phyloP scores from a whole-genome alignment of 2,329 filamentous ascomycete species.

The Verticillium dahliae region DNA sequence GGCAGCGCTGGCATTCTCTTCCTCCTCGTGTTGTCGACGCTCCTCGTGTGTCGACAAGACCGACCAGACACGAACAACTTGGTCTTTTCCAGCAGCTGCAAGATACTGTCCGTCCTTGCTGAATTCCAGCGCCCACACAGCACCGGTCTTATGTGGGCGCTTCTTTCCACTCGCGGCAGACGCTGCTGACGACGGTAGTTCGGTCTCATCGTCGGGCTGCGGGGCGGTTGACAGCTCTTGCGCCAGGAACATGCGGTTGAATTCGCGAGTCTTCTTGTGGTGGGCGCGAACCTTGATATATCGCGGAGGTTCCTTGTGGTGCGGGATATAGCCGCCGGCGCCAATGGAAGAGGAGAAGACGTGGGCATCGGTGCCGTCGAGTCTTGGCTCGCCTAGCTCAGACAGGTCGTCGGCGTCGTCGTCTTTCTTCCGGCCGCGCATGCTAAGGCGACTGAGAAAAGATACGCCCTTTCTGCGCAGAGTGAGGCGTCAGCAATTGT shows the following conservation, averaged over 20 bases:
- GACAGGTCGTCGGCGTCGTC: slow-evolving; percentile 58
- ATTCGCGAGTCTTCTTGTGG: slow-evolving; percentile 75
- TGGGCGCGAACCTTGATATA: slow-evolving; percentile 83
- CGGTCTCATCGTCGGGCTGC: not conserved
- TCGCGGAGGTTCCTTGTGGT: slow-evolving; percentile 79
- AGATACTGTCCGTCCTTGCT: slow-evolving; percentile 87
- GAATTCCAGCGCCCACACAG: slow-evolving; percentile 89
- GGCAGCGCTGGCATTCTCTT: slow-evolving; percentile 46
- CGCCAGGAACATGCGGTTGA: slow-evolving; percentile 82
- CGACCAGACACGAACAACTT: slow-evolving; percentile 78
- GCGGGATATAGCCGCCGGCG: slow-evolving; percentile 65
- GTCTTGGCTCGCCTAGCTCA: slow-evolving; percentile 60
- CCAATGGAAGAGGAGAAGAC: slow-evolving; percentile 74
- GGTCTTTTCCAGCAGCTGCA: slow-evolving; percentile 87
- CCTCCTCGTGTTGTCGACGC: slow-evolving; percentile 64
- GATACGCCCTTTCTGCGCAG: slow-evolving; percentile 70
- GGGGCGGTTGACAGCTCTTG: slow-evolving; percentile 61
- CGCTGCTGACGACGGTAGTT: not conserved
- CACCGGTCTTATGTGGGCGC: slow-evolving; percentile 34
- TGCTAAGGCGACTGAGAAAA: slow-evolving; percentile 75
- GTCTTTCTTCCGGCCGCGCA: slow-evolving; percentile 72
- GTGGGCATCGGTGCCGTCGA: slow-evolving; percentile 75
- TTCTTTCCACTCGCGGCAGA: slow-evolving; percentile 19
- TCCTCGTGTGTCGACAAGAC: slow-evolving; percentile 81
- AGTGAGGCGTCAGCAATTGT: not conserved